Percentiles rank a stretch among this genome's conserved stretches.
phyloP scores from a whole-genome alignment of 164 flowering plant species.

The Houttuynia cordata region DNA sequence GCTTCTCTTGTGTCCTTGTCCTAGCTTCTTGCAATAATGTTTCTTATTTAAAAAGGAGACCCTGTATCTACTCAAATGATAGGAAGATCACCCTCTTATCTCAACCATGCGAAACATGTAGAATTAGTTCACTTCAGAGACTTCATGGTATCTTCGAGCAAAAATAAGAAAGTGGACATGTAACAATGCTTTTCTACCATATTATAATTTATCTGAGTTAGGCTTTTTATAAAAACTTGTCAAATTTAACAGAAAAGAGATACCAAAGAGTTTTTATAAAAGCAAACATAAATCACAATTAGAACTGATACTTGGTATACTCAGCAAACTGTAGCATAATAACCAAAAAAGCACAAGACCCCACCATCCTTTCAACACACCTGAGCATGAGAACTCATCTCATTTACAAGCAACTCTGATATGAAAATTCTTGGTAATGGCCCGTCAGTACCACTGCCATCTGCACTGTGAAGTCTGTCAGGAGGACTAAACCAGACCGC shows the following conservation, averaged over 20 bases:
- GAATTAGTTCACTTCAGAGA: too few species aligned
- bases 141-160: not conserved
- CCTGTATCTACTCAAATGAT: too few species aligned
- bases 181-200: too few species aligned
- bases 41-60: too few species aligned
- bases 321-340: not conserved
- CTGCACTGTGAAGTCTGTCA: slow-evolving; percentile 8
- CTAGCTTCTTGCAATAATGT: too few species aligned
- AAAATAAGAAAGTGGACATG: too few species aligned
- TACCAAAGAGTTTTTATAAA: too few species aligned
- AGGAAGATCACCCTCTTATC: not conserved
- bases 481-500: slow-evolving; percentile 97
- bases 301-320: too few species aligned
- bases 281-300: too few species aligned
- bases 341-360: not conserved
- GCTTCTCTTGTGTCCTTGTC: not conserved
- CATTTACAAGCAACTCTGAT: slow-evolving; percentile 90
- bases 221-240: too few species aligned
- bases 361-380: slow-evolving; percentile 20
- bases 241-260: too few species aligned
- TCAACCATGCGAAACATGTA: not conserved
- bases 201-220: too few species aligned
- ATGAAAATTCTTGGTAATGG: slow-evolving; percentile 90
- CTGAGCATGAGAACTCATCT: slow-evolving; percentile 79
- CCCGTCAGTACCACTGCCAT: slow-evolving; percentile 54